phyloP scores from a whole-genome alignment of 768 basidiomycete genomes.

The Psilocybe subaeruginosa region DNA sequence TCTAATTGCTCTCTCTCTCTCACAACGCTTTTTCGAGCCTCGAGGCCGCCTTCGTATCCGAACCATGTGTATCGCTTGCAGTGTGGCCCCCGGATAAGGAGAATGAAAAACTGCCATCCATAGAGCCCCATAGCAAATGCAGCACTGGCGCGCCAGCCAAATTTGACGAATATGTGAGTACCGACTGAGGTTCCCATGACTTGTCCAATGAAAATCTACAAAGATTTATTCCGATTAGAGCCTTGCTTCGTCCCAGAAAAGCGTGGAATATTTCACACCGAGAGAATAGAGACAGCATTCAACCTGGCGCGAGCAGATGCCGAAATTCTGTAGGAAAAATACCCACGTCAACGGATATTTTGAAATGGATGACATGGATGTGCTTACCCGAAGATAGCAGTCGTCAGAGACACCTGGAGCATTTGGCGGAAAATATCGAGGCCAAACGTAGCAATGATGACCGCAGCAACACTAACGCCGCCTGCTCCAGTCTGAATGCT shows the following conservation, averaged over 20 bases:
- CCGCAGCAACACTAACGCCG: constrained; percentile 69
- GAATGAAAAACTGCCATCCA: constrained; percentile 55
- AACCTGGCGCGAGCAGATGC: constrained; percentile 64
- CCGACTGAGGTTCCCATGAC: constrained; percentile 82
- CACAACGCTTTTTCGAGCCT: constrained; percentile 37
- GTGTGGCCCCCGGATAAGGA: constrained; percentile 74
- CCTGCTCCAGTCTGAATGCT: constrained; percentile 71
- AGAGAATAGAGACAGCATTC: constrained; percentile 76
- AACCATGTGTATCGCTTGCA: constrained; percentile 59
- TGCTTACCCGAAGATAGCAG: constrained; percentile 57
- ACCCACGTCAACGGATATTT: constrained; percentile 10
- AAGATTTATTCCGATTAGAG: background rate
- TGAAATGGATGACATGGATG: background rate
- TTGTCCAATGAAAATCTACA: constrained; percentile 74
- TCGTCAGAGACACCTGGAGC: constrained; percentile 68
- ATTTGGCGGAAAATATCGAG: constrained; percentile 74
- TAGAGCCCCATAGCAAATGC: constrained; percentile 62
- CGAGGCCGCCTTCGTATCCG: constrained; percentile 63
- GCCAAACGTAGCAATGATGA: constrained; percentile 70
- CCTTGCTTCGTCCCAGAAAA: no score
- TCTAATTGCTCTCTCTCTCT: background rate
- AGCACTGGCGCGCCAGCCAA: constrained; percentile 74
- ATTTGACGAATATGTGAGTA: constrained; percentile 65
- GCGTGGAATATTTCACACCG: constrained; percentile 39
- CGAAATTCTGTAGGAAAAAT: constrained; percentile 34